Percentiles rank a stretch among this genome's conserved stretches.
Evolutionary conservation across 2,329 filamentous ascomycete species (phyloP).

Genomic region (Paraconiothyrium sp.): DNA sequence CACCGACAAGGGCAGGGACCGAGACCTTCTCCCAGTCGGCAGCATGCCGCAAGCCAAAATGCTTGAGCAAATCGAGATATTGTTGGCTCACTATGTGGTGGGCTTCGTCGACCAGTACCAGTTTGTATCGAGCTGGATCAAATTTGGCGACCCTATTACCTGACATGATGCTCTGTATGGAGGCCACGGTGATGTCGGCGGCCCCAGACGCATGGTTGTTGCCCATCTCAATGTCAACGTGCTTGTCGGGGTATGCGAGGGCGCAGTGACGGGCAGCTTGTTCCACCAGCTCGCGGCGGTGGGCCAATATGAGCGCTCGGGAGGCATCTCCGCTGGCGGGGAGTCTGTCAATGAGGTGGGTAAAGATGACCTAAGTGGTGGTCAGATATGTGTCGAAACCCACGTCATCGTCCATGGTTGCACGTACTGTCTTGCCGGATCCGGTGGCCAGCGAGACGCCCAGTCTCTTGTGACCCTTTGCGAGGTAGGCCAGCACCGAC

Average conservation of each 20-base stretch:
- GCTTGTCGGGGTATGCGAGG: slow-evolving; percentile 80
- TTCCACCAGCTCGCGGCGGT: slow-evolving; percentile 91
- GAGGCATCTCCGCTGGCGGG: slow-evolving; percentile 66
- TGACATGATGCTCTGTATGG: slow-evolving; percentile 84
- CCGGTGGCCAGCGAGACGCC: slow-evolving; percentile 89
- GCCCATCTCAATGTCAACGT: slow-evolving; percentile 92
- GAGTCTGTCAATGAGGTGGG: slow-evolving; percentile 87
- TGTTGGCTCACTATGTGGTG: slow-evolving; percentile 91
- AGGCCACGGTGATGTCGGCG: slow-evolving; percentile 94
- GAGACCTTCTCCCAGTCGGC: slow-evolving; percentile 43
- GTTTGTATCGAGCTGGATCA: slow-evolving; percentile 80
- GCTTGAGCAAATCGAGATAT: slow-evolving; percentile 78
- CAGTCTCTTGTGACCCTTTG: slow-evolving; percentile 77
- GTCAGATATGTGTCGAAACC: neutral
- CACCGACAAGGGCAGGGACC: slow-evolving; percentile 75
- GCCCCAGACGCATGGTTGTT: slow-evolving; percentile 75
- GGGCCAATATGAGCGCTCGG: slow-evolving; percentile 89
- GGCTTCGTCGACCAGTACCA: slow-evolving; percentile 93
- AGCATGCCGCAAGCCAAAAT: slow-evolving; percentile 75
- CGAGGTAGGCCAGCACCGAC: slow-evolving; percentile 75
- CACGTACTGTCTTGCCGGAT: slow-evolving; percentile 81
- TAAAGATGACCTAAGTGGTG: slow-evolving; percentile 82
- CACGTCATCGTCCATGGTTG: neutral
- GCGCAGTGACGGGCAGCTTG: slow-evolving; percentile 89
- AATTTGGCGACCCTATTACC: slow-evolving; percentile 83